phyloP scores from a whole-genome alignment of 495 filamentous ascomycete species.

The Penicillium paradoxum region DNA sequence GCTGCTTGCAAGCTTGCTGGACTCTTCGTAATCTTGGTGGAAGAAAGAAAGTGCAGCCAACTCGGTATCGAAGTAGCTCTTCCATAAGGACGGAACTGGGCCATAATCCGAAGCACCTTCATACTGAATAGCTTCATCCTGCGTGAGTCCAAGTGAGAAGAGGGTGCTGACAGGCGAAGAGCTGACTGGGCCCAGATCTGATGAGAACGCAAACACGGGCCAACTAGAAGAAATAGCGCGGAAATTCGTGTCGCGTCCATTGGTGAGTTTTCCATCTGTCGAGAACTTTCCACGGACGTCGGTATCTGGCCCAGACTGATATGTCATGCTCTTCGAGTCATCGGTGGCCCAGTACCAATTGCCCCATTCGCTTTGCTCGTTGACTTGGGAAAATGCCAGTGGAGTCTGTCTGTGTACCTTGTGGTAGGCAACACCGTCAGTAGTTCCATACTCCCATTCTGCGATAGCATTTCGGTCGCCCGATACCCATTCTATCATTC shows the following conservation, averaged over 20 bases:
- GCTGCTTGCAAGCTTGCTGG: slow-evolving; percentile 27
- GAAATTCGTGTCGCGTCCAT: slow-evolving; percentile 46
- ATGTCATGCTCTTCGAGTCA: slow-evolving; percentile 29
- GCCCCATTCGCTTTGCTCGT: slow-evolving; percentile 56
- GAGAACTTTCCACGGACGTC: slow-evolving; percentile 48
- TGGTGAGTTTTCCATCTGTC: slow-evolving; percentile 37
- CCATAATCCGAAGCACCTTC: slow-evolving; percentile 33
- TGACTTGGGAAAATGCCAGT: slow-evolving; percentile 47
- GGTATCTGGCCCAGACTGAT: slow-evolving; percentile 46
- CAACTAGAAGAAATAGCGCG: slow-evolving; percentile 48
- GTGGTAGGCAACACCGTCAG: slow-evolving; percentile 47
- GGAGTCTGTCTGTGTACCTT: slow-evolving; percentile 49
- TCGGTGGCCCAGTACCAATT: slow-evolving; percentile 55
- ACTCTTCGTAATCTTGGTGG: slow-evolving; percentile 45
- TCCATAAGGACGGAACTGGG: slow-evolving; percentile 50
- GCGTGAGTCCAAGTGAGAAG: slow-evolving; percentile 51
- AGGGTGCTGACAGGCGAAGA: slow-evolving; percentile 33
- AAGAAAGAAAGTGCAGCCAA: slow-evolving; percentile 50
- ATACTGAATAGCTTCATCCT: slow-evolving; percentile 51
- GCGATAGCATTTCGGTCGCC: slow-evolving; percentile 46
- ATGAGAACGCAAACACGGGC: slow-evolving; percentile 53
- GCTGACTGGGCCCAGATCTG: slow-evolving; percentile 45
- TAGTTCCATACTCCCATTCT: slow-evolving; percentile 51
- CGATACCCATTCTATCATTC: slow-evolving; percentile 51
- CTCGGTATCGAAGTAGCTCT: slow-evolving; percentile 46